Evolutionary conservation across 2,329 filamentous ascomycete species (phyloP).

Genomic region (Pseudogymnoascus sp.): DNA sequence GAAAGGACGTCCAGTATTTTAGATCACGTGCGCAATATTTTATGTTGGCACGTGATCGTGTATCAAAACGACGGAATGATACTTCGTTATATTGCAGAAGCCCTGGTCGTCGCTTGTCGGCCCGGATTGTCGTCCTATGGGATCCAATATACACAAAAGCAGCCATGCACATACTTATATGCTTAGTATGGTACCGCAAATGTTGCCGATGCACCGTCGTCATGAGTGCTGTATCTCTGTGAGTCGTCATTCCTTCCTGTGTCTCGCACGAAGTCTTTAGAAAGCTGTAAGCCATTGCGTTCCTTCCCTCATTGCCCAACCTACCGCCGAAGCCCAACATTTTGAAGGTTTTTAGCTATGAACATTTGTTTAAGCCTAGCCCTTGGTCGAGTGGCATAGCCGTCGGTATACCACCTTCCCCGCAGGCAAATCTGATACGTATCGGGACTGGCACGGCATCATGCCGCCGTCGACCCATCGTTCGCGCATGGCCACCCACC

Average conservation of each 20-base stretch:
- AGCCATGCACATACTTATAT: not conserved
- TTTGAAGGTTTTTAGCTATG: not conserved
- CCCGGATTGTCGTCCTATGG: not conserved
- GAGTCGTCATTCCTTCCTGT: not conserved
- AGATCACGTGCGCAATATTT: not conserved
- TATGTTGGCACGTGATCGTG: not conserved
- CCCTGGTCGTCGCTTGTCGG: not conserved
- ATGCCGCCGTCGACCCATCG: not conserved
- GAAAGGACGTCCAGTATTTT: not conserved
- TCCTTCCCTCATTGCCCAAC: not conserved
- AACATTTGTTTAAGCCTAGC: not conserved
- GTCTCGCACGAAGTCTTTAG: not conserved
- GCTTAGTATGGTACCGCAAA: not conserved
- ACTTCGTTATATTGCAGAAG: not conserved
- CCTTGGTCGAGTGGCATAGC: not conserved
- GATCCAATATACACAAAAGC: not conserved
- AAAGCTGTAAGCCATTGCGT: not conserved
- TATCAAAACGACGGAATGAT: not conserved
- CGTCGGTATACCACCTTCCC: not conserved
- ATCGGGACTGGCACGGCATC: not conserved
- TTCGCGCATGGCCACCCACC: not conserved
- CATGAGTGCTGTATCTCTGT: not conserved
- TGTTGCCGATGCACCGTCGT: not conserved
- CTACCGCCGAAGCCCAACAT: not conserved
- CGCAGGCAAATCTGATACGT: not conserved